Base-by-base conservation (phyloP, 1,284 basidiomycete genomes). In the Apiotrichum siamense region DNA sequence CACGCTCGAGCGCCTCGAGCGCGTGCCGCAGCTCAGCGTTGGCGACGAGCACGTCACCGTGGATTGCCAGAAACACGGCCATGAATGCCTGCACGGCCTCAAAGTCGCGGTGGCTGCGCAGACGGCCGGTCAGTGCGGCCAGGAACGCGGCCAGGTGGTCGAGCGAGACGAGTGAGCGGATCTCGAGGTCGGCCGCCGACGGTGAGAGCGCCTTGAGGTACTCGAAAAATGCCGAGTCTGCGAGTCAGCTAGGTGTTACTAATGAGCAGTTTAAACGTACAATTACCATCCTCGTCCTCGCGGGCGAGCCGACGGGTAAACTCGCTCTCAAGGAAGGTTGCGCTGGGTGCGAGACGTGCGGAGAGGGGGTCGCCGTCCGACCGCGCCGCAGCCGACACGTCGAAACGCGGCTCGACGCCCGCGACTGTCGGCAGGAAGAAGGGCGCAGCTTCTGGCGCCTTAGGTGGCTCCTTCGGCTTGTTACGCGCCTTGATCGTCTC, bases 401-500 rank as follows among this genome's bases (percentile, higher is more conserved):
- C 85, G 67, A 93, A 93, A 17, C 87, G 80, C 15, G 83, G 80
- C 58, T 92, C 86, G 20, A 90, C 80, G 15, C 89, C 90, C 15
- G 88, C 81, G 3, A 97, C 75, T 1, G 89, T 90, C 9, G 92
- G 92, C 17, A 99, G 76, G 79, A 98, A 99, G 79, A 99, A 99
- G 0, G 96, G 96, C 1, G 92, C 94, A 55, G 88, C 82, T 74
- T 97, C 92, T 3, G 91, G 90, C 33, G 86, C 88, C 75, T 97
- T 97, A 4, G 91, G 91, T 0, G 91, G 81, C 60, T 97, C 92
- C 73, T 87, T 93, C 9, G 96, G 93, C 78, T 94, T 96, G 72
- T 98, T 97, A 42, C 93, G 85, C 80, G 87, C 85, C 85, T 91
- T 87, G 64, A 98, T 97, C 32, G 91, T 85, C 62, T 98, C 96